Evolutionary conservation across 768 basidiomycete genomes (phyloP), one percentile per base, ranked within the genome.

Genomic region (Melanogaster broomeanus): DNA sequence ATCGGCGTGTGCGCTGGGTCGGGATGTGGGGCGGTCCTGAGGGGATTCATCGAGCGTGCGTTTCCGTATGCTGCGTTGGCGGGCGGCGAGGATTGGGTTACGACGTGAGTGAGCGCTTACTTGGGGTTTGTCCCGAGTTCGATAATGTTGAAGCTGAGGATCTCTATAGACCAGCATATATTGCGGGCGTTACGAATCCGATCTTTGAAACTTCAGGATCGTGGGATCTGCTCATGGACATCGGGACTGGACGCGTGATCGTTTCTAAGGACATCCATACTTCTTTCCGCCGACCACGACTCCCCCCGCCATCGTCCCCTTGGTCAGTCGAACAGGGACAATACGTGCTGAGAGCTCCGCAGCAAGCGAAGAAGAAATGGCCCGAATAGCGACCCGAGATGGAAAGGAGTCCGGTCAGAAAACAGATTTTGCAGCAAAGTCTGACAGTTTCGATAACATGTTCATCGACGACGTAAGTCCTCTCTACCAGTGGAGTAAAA

Each of bases 181-280:
- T 99, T 46, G 97, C 95, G 10, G 97, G 97, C 1, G 96, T 98
- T 3, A 95, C 92, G 1, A 99, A 99, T 62, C 97, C 95, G 2
- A 93, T 98, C 41, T 98, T 98, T 70, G 93, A 96, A 62, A 77
- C 87, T 1, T 81, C 88, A 0, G 83, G 86, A 0, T 79, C 82
- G 12, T 99, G 97, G 97, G 97, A 99, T 68, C 74, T 99, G 8
- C 75, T 98, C 35, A 90, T 96, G 67, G 93, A 98, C 64, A 85
- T 98, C 55, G 88, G 91, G 42, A 83, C 85, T 0, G 92, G 92
- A 10, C 85, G 83, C 33, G 90, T 99, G 51, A 85, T 85, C 3
- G 87, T 98, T 13, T 85, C 90, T 34, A 95, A 87, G 66, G 90
- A 98, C 56, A 89, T 98, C 37, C 80, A 82, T 56, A 59, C 66